Percentiles rank a stretch among this genome's conserved stretches.
Evolutionary conservation across 805 yeast genomes (phyloP).

Genomic region (Schwanniomyces sp.): DNA sequence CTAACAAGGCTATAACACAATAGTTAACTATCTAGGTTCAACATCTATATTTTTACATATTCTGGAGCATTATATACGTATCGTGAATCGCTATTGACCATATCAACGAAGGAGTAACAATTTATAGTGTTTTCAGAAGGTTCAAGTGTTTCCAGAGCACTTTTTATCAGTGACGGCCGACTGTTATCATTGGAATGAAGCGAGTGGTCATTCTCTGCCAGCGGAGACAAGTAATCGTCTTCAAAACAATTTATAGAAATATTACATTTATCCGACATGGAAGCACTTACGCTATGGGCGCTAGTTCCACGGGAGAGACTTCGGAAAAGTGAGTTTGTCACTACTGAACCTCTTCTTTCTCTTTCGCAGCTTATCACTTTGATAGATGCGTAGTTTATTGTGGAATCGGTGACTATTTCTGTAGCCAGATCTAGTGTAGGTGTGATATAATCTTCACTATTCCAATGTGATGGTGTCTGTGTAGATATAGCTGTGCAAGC

Average conservation of each 20-base stretch:
- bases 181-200: background rate
- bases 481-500: slow-evolving; percentile 1
- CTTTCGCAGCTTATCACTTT: slow-evolving; percentile 21
- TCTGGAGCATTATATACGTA: background rate
- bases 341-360: slow-evolving; percentile 20
- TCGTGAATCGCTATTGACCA: slow-evolving; percentile 20
- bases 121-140: slow-evolving; percentile 18
- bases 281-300: background rate
- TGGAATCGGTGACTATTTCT: slow-evolving; percentile 27
- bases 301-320: slow-evolving; percentile 5
- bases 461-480: slow-evolving; percentile 20
- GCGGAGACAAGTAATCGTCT: background rate
- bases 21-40: background rate
- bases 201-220: background rate
- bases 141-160: background rate
- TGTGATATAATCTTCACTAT: slow-evolving; percentile 26
- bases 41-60: background rate
- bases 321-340: slow-evolving; percentile 19
- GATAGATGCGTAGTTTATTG: slow-evolving; percentile 20
- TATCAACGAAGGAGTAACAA: slow-evolving; percentile 32
- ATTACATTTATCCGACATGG: background rate
- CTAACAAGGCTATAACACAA: background rate
- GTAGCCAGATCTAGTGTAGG: slow-evolving; percentile 33
- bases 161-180: background rate
- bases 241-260: background rate